A percentile compares a stretch with the other conserved stretches of the same genome.
These are phyloP conservation scores for Metrosideros polymorpha DNA, from an alignment of 441 rosid genomes.

Conservation along the genomic window DNA sequence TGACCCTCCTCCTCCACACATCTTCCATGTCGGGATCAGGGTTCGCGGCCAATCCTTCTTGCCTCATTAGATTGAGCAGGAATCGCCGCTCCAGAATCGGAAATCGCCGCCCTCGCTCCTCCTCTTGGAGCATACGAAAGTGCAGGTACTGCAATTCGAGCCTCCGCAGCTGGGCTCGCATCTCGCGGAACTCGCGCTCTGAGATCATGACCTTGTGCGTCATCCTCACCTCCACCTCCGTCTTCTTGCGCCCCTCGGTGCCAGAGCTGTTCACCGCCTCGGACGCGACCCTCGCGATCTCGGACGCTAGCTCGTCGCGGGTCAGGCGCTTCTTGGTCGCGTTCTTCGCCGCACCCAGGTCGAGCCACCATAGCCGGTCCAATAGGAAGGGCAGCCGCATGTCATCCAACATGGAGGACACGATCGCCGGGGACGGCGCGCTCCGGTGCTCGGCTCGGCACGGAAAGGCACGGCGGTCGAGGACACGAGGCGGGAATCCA, in stretches of 20 bases:
- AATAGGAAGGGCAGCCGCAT: neutral
- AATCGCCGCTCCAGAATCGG: neutral
- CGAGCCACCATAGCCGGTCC: neutral
- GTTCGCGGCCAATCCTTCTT: neutral
- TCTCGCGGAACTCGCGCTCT: neutral
- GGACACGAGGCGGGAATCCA: too few relatives aligned
- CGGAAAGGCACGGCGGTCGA: neutral
- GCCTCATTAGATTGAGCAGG: neutral
- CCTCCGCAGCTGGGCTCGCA: neutral
- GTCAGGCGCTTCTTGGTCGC: neutral
- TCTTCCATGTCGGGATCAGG: neutral
- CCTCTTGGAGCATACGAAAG: neutral
- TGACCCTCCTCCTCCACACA: neutral
- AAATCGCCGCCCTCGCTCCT: neutral
- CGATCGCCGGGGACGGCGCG: neutral
- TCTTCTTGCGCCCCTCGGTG: neutral
- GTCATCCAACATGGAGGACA: neutral
- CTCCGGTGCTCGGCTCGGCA: neutral
- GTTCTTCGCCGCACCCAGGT: neutral
- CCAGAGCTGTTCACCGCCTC: neutral
- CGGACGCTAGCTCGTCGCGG: neutral
- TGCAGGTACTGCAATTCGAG: neutral
- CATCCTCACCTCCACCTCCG: neutral
- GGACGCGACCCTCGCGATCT: neutral
- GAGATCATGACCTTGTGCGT: neutral